Evolutionary conservation across 805 yeast genomes (phyloP).

Genomic region (Saccharomycopsis selenospora): DNA sequence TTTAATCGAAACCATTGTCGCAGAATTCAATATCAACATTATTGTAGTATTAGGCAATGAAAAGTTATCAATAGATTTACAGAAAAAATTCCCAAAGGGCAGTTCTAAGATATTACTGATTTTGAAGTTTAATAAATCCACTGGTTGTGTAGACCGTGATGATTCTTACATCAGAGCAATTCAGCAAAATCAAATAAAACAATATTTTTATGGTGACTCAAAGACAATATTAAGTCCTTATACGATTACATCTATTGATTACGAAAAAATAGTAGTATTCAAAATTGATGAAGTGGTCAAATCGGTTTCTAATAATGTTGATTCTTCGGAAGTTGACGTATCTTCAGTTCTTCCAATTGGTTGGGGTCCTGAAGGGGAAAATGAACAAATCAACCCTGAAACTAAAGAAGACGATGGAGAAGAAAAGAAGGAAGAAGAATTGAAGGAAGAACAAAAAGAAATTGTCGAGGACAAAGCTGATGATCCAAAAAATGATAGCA

Average conservation of each 20-base stretch:
- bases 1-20: slow-evolving; percentile 48
- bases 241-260: slow-evolving; percentile 61
- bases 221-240: slow-evolving; percentile 72
- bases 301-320: slow-evolving; percentile 4
- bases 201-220: slow-evolving; percentile 80
- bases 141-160: slow-evolving; percentile 72
- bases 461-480: slow-evolving; percentile 27
- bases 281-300: slow-evolving; percentile 40
- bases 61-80: slow-evolving; percentile 55
- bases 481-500: slow-evolving; percentile 2
- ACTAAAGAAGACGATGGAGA: slow-evolving; percentile 20
- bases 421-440: slow-evolving; percentile 27
- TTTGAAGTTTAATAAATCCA: slow-evolving; percentile 60
- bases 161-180: slow-evolving; percentile 58
- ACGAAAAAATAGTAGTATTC: slow-evolving; percentile 53
- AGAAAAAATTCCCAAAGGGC: slow-evolving; percentile 38
- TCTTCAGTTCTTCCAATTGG: slow-evolving; percentile 31
- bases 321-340: slow-evolving; percentile 14
- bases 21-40: slow-evolving; percentile 50
- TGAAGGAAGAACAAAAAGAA: slow-evolving; percentile 25
- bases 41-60: slow-evolving; percentile 74
- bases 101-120: slow-evolving; percentile 27
- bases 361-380: slow-evolving; percentile 13
- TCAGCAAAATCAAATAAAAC: slow-evolving; percentile 73
- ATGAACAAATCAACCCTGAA: slow-evolving; percentile 8